Conservation (phyloP, 139 green algal genomes). For the Nannochloris sp. region DNA sequence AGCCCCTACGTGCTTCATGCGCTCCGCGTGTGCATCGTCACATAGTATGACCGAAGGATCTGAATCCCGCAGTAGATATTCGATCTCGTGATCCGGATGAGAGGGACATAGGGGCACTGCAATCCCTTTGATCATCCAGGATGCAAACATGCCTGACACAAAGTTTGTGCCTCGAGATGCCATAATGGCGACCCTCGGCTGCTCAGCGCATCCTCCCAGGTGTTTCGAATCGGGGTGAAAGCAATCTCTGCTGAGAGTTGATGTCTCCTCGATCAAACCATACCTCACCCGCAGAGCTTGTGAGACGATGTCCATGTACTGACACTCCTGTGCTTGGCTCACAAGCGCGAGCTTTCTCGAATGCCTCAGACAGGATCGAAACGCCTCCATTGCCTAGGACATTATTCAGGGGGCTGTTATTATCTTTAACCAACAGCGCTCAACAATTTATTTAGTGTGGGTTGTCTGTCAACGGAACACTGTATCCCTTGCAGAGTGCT, state of each 20-base stretch:
- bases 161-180: conserved; percentile 35
- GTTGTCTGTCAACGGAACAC: too few species aligned
- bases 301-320: background rate
- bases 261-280: background rate
- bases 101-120: conserved; percentile 74
- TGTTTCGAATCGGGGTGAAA: background rate
- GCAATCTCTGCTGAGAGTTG: background rate
- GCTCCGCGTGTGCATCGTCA: conserved; percentile 9
- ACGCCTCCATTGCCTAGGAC: background rate
- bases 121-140: conserved; percentile 70
- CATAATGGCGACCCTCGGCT: conserved; percentile 42
- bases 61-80: conserved; percentile 73
- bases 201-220: background rate
- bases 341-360: background rate
- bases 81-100: conserved; percentile 65
- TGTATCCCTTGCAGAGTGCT: too few species aligned
- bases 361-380: background rate
- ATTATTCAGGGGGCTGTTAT: too few species aligned
- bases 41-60: conserved; percentile 40
- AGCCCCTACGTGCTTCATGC: conserved; percentile 20
- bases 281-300: background rate
- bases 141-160: conserved; percentile 60
- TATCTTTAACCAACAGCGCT: too few species aligned
- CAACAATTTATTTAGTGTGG: too few species aligned
- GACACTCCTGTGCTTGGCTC: too few species aligned